Conservation (phyloP, 805 yeast genomes). For the Myxozyma udenii region DNA sequence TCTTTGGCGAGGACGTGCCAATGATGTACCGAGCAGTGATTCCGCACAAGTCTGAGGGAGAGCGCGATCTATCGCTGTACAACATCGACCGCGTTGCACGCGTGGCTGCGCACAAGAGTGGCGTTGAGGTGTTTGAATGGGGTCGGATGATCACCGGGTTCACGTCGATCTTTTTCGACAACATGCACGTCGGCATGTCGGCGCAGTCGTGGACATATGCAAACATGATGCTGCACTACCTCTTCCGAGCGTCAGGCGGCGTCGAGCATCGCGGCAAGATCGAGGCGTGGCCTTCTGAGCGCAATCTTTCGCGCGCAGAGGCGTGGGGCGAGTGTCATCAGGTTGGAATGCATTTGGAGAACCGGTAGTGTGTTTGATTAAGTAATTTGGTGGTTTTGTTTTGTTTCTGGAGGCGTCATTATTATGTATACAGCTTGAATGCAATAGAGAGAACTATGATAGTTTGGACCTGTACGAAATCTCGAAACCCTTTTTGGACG, state of each 20-base stretch:
- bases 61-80: slow-evolving; percentile 12
- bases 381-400: no score
- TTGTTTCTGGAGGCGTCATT: no score
- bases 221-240: slow-evolving; percentile 22
- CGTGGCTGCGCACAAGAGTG: slow-evolving; percentile 12
- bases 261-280: slow-evolving; percentile 13
- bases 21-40: slow-evolving; percentile 18
- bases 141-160: slow-evolving; percentile 15
- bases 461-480: no score
- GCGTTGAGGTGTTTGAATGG: slow-evolving; percentile 23
- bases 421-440: no score
- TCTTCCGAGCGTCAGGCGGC: slow-evolving; percentile 25
- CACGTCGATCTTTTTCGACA: slow-evolving; percentile 7
- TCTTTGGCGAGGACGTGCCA: slow-evolving; percentile 18
- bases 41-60: slow-evolving; percentile 13
- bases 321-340: slow-evolving; percentile 25
- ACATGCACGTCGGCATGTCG: slow-evolving; percentile 17
- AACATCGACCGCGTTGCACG: slow-evolving; percentile 19
- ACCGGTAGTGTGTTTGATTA: slow-evolving; percentile 1
- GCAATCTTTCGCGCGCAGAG: not conserved
- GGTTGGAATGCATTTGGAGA: not conserved
- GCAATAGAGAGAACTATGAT: no score
- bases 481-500: no score
- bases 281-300: slow-evolving; percentile 10
- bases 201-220: slow-evolving; percentile 9